These are phyloP conservation scores for Eimeria zaria DNA, from an alignment of 169 alveolate genomes.

Conservation along the genomic window DNA sequence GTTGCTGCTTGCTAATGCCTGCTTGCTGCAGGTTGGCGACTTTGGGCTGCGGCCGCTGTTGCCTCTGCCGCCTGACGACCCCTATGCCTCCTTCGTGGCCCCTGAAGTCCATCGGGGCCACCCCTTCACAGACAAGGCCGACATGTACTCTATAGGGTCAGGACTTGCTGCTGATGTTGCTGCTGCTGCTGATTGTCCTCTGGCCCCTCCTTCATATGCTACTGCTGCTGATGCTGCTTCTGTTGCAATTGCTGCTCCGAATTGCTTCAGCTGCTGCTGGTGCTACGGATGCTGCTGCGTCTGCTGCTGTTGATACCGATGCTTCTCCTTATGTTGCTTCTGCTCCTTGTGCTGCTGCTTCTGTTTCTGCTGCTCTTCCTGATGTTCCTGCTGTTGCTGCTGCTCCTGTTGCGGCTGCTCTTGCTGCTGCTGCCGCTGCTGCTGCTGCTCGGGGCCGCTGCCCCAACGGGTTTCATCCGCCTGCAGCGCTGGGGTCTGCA, in stretches of 20 bases:
- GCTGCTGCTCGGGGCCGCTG: background rate
- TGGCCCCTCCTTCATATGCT: background rate
- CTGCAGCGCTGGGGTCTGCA: background rate
- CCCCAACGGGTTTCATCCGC: background rate
- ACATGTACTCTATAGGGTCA: conserved; percentile 79
- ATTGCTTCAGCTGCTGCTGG: no score
- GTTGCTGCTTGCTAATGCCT: conserved; percentile 49
- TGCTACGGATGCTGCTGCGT: no score
- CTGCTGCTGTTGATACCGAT: background rate
- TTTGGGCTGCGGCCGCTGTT: conserved; percentile 6
- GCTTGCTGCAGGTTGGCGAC: conserved; percentile 43
- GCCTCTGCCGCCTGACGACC: background rate
- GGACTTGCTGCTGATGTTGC: conserved; percentile 30
- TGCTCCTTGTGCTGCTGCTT: background rate
- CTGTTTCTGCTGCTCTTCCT: background rate
- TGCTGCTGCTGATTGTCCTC: background rate
- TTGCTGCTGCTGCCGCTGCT: background rate
- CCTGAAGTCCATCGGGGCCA: conserved; percentile 28
- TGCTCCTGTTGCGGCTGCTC: background rate
- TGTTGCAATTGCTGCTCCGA: no score
- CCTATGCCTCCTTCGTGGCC: conserved; percentile 19
- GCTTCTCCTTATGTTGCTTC: background rate
- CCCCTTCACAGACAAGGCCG: conserved; percentile 65
- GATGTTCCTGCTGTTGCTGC: background rate
- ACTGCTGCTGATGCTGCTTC: background rate